Evolutionary conservation across 352 stramenopile genomes (phyloP), one percentile per base, ranked within the genome.

Genomic region (Globisporangium carolinianum): DNA sequence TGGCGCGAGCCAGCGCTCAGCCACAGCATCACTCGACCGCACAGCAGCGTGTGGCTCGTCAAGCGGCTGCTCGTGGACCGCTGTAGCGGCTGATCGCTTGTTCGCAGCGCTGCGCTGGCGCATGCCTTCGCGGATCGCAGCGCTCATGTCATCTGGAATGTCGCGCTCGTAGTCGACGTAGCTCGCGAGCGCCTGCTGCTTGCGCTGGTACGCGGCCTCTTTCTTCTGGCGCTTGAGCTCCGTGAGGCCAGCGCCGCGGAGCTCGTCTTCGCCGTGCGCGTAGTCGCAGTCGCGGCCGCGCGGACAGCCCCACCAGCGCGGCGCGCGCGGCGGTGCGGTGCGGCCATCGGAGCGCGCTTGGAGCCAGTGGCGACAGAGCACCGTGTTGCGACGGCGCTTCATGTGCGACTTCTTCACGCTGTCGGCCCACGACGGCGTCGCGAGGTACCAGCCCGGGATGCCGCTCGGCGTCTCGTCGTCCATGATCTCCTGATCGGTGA

Each of bases 371-470:
- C 58, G 76, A 51, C 83, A 95, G 67, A 95, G 57, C 5, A 81
- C 58, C 35, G 85, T 95, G 47, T 93, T 92, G 52, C 82, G 77
- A 47, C 82, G 80, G 48, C 78, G 72, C 76, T 93, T 95, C 76
- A 91, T 92, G 67, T 88, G 84, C 52, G 81, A 89, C 55, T 87
- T 91, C 57, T 85, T 85, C 57, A 91, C 67, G 36, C 85, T 79
- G 58, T 95, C 83, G 7, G 81, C 77, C 85, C 83, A 95, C 49
- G 85, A 87, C 10, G 85, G 85, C 51, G 79, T 91, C 35, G 82
- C 78, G 47, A 93, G 56, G 67, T 89, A 92, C 85, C 85, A 93
- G 1, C 83, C 83, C 4, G 83, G 67, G 62, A 95, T 95, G 49
- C 85, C 85, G 56, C 85, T 93, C 8, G 83, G 71, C 17, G 85